Percentiles rank a stretch among this genome's conserved stretches.
Conservation (phyloP, 345 rosid species). For the Carallia pectinifolia region DNA sequence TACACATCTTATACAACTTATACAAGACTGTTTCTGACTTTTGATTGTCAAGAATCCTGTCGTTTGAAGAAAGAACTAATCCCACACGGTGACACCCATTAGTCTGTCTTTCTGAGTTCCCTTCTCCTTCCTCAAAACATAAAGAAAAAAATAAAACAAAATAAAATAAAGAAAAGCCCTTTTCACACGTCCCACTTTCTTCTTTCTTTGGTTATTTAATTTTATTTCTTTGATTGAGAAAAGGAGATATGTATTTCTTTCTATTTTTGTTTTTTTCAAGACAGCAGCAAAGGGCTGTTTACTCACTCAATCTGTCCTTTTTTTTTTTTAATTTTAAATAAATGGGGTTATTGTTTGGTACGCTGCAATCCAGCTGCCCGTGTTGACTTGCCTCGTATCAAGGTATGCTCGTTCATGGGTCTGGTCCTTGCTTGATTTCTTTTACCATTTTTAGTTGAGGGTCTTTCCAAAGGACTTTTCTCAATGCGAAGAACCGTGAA, state of each 20-base stretch:
- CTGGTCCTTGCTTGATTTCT: constrained; percentile 11
- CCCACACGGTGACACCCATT: neutral
- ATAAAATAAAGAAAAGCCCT: neutral
- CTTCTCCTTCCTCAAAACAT: no score
- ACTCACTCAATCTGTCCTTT: neutral
- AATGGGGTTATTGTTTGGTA: constrained; percentile 42
- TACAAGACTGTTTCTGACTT: neutral
- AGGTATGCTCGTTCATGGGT: constrained; percentile 39
- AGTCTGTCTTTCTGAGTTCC: neutral
- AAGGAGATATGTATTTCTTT: neutral
- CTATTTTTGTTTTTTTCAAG: neutral
- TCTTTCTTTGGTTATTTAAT: neutral
- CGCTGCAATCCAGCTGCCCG: constrained; percentile 59
- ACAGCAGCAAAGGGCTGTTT: neutral
- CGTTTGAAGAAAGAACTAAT: neutral
- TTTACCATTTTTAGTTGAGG: constrained; percentile 8
- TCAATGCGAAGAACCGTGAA: neutral
- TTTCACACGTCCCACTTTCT: neutral
- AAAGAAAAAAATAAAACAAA: no score
- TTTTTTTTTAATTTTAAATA: neutral
- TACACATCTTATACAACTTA: no score
- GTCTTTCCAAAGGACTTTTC: neutral
- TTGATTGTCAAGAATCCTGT: neutral
- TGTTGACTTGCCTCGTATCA: constrained; percentile 42
- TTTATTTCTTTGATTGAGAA: neutral